phyloP scores from a whole-genome alignment of 2,329 filamentous ascomycete genomes.

The Xylaria hypoxylon region DNA sequence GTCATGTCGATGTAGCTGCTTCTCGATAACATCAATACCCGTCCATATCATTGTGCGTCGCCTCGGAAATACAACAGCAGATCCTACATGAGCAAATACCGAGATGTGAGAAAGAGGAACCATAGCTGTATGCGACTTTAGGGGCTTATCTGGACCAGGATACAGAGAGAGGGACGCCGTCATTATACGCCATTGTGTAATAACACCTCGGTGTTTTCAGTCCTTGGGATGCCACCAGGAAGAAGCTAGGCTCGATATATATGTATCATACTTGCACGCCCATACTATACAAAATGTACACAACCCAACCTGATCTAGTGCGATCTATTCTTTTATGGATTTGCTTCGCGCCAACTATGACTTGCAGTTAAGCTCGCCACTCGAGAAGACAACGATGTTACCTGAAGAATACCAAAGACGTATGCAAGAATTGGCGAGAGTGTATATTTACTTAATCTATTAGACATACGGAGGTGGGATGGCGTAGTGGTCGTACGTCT shows the following conservation, averaged over 20 bases:
- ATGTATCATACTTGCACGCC: slow-evolving; percentile 26
- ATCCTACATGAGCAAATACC: not conserved
- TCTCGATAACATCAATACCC: not conserved
- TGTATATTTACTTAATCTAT: not conserved
- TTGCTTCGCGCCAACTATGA: not conserved
- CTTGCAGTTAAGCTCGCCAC: not conserved
- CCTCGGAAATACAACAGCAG: not conserved
- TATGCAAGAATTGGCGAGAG: not conserved
- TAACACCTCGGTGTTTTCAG: slow-evolving; percentile 46
- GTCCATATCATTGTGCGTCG: not conserved
- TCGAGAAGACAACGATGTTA: not conserved
- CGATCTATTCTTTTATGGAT: not conserved
- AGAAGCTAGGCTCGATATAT: slow-evolving; percentile 23
- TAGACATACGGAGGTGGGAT: too few species aligned
- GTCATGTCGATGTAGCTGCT: slow-evolving; percentile 53
- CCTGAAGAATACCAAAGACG: not conserved
- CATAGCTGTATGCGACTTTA: not conserved
- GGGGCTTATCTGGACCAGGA: not conserved
- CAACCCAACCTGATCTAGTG: not conserved
- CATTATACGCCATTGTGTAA: slow-evolving; percentile 44
- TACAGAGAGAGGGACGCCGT: not conserved
- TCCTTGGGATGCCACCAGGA: slow-evolving; percentile 35
- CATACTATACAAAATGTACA: slow-evolving; percentile 28
- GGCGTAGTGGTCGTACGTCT: too few species aligned
- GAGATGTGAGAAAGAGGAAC: not conserved